Evolutionary conservation across 1,284 basidiomycete species (phyloP).

Genomic region (Naganishia cerealis): DNA sequence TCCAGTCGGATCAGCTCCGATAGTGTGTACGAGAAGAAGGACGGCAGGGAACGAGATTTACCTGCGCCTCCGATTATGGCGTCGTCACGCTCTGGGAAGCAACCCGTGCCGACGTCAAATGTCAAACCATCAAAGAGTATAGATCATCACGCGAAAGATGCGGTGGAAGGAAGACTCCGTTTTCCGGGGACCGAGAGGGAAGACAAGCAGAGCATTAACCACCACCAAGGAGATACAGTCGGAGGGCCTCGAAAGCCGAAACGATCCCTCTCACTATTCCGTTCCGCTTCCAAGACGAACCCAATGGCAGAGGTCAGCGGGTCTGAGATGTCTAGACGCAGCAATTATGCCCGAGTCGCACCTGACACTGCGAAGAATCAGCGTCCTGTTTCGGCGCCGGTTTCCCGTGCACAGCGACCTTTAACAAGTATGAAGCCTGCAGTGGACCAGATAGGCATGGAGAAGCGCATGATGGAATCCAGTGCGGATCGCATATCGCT

Average conservation of each 20-base stretch:
- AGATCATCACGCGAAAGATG: background rate
- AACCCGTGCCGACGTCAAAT: background rate
- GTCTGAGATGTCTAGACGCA: background rate
- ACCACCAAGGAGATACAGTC: background rate
- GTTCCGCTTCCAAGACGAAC: slow-evolving; percentile 8
- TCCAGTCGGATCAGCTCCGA: background rate
- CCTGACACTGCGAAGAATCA: background rate
- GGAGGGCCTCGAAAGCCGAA: background rate
- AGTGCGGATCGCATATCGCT: background rate
- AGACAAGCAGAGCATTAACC: background rate
- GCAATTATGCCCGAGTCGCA: background rate
- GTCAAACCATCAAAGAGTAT: background rate
- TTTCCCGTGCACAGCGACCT: background rate
- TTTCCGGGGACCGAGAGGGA: background rate
- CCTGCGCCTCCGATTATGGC: background rate
- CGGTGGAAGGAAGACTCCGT: background rate
- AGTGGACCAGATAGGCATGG: background rate
- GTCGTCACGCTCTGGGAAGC: background rate
- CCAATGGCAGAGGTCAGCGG: background rate
- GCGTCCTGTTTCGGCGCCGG: slow-evolving; percentile 1
- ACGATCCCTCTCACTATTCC: slow-evolving; percentile 17
- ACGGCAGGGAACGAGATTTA: background rate
- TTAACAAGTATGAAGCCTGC: background rate
- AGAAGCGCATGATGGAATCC: background rate
- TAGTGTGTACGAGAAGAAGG: background rate